phyloP scores from a whole-genome alignment of 345 rosid genomes.

The Euphorbia tirucalli region DNA sequence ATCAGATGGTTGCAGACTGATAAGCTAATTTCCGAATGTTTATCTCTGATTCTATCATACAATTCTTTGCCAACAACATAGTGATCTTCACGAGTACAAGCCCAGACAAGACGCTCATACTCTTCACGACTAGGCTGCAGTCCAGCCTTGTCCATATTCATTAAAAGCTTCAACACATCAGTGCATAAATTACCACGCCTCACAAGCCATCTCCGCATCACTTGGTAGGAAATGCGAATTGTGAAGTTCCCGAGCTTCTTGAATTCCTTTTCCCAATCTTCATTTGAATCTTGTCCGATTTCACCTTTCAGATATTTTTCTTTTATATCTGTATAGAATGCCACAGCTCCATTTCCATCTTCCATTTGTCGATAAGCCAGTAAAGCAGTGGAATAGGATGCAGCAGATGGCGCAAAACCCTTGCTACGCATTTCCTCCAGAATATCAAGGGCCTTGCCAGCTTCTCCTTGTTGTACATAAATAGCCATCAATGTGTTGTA shows the following conservation, averaged over 20 bases:
- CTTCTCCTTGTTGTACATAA: conserved; percentile 52
- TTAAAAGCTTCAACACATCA: conserved; percentile 61
- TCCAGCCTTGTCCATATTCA: conserved; percentile 61
- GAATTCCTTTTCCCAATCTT: conserved; percentile 64
- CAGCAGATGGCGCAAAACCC: conserved; percentile 64
- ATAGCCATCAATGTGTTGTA: conserved; percentile 76
- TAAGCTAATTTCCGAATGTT: conserved; percentile 52
- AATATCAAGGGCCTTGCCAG: conserved; percentile 55
- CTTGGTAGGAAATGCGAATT: conserved; percentile 71
- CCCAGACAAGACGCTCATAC: conserved; percentile 85
- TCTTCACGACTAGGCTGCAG: conserved; percentile 56
- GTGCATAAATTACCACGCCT: conserved; percentile 46
- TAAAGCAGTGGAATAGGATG: conserved; percentile 76
- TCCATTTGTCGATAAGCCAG: conserved; percentile 73
- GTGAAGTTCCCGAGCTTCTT: conserved; percentile 62
- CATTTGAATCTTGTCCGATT: conserved; percentile 37
- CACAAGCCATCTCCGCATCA: conserved; percentile 83
- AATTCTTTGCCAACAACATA: conserved; percentile 65
- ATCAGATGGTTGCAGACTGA: conserved; percentile 95
- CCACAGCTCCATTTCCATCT: conserved; percentile 75
- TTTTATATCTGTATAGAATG: conserved; percentile 58
- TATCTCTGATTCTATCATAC: conserved; percentile 67
- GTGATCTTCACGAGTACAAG: conserved; percentile 82
- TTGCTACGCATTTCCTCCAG: conserved; percentile 56
- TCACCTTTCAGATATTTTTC: conserved; percentile 59